Evolutionary conservation across 2,329 filamentous ascomycete species (phyloP).

Genomic region (Davidsoniella australis): DNA sequence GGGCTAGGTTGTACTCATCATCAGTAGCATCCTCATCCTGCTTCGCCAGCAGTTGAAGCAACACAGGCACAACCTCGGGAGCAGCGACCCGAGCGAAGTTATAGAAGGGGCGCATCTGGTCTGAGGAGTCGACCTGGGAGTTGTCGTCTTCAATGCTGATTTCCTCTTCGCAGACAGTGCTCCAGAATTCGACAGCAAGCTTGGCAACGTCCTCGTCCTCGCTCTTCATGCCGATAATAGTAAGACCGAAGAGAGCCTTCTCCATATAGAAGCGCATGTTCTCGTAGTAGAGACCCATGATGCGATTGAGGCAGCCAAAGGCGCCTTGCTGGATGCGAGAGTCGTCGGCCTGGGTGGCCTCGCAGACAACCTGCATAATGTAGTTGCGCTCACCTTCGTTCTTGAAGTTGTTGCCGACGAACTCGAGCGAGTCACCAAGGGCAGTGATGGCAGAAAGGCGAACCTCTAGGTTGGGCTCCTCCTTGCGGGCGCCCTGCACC

Average conservation of each 20-base stretch:
- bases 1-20: constrained; percentile 93
- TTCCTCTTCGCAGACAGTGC: constrained; percentile 98
- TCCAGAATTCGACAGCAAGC: constrained; percentile 98
- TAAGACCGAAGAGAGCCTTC: constrained; percentile 93
- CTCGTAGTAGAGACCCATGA: constrained; percentile 98
- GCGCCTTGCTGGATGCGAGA: constrained; percentile 84
- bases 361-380: constrained; percentile 99
- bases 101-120: constrained; percentile 81
- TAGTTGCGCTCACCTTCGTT: constrained; percentile 98
- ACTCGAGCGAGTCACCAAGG: constrained; percentile 90
- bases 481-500: constrained; percentile 90
- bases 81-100: constrained; percentile 91
- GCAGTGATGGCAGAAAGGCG: constrained; percentile 85
- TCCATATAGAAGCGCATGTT: constrained; percentile 99
- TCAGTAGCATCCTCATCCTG: constrained; percentile 95
- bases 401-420: constrained; percentile 96
- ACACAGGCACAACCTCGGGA: constrained; percentile 81
- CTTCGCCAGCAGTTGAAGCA: constrained; percentile 77
- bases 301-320: constrained; percentile 93
- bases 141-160: constrained; percentile 98
- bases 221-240: constrained; percentile 96
- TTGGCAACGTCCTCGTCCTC: constrained; percentile 96
- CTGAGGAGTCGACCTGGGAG: constrained; percentile 47
- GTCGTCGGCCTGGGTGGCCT: constrained; percentile 90
- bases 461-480: constrained; percentile 82